Conservation (phyloP, 495 filamentous ascomycete species). For the Tuber calosporum region DNA sequence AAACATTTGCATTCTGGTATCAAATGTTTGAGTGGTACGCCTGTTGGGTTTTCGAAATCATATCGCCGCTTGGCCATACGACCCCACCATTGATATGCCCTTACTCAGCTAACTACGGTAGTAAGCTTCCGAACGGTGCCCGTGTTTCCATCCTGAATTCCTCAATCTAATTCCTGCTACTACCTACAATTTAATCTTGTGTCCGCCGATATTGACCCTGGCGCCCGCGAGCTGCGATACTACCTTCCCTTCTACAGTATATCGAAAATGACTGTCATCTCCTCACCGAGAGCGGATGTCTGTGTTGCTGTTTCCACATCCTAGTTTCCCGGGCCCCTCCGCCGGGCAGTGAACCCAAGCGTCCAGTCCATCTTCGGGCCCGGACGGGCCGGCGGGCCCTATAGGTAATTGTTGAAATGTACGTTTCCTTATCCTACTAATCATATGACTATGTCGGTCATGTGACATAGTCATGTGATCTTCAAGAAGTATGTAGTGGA, state of each 20-base stretch:
- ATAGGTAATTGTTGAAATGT: too few species aligned
- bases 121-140: neutral
- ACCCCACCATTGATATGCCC: neutral
- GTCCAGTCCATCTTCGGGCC: too few species aligned
- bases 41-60: neutral
- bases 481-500: too few species aligned
- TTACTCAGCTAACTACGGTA: neutral
- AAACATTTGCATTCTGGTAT: neutral
- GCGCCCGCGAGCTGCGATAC: too few species aligned
- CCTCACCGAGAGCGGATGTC: neutral
- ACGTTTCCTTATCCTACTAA: too few species aligned
- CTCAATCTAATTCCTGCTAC: neutral
- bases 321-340: neutral
- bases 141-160: neutral
- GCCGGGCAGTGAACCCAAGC: too few species aligned
- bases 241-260: neutral
- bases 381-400: too few species aligned
- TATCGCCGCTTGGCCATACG: neutral
- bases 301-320: neutral
- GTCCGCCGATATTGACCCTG: neutral
- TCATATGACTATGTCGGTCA: too few species aligned
- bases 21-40: neutral
- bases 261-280: neutral
- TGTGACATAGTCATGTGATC: too few species aligned
- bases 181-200: neutral